Percentiles rank a stretch among this genome's conserved stretches.
Evolutionary conservation across 2,329 filamentous ascomycete species (phyloP).

Genomic region (Monosporascus sp.): DNA sequence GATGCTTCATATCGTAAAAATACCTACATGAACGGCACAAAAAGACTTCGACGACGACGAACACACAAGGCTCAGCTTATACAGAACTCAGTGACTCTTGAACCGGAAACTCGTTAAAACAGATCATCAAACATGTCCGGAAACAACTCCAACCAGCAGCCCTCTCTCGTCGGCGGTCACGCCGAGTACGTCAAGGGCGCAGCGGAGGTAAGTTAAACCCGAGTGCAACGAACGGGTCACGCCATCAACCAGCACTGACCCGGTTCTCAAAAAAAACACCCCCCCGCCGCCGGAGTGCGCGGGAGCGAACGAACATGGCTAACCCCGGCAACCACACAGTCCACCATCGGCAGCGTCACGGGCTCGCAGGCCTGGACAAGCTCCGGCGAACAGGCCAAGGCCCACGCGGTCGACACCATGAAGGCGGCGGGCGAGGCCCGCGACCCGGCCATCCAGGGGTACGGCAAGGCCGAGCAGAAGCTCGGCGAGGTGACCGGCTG

Average conservation of each 20-base stretch:
- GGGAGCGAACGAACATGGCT: not conserved
- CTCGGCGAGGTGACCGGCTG: slow-evolving; percentile 61
- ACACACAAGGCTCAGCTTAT: no score
- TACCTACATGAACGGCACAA: no score
- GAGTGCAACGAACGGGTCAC: not conserved
- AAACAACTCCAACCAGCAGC: slow-evolving; percentile 36
- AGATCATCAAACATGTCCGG: slow-evolving; percentile 25
- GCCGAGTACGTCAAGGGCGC: slow-evolving; percentile 66
- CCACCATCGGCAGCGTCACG: slow-evolving; percentile 55
- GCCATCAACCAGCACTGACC: not conserved
- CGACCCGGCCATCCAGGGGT: slow-evolving; percentile 48
- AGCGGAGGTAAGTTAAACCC: slow-evolving; percentile 47
- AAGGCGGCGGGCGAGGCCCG: slow-evolving; percentile 53
- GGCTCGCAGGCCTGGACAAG: slow-evolving; percentile 58
- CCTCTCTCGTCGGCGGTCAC: slow-evolving; percentile 58
- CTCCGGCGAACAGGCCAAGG: slow-evolving; percentile 60
- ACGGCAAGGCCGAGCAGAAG: slow-evolving; percentile 59
- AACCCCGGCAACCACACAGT: slow-evolving; percentile 31
- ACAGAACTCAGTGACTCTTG: no score
- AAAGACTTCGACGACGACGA: no score
- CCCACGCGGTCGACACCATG: slow-evolving; percentile 56
- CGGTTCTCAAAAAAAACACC: not conserved
- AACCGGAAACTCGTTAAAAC: slow-evolving; percentile 21
- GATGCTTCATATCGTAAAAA: no score
- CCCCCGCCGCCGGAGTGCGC: no score